Percentiles rank a stretch among this genome's conserved stretches.
phyloP scores from a whole-genome alignment of 495 filamentous ascomycete genomes.

The Glutinoglossum americanum region DNA sequence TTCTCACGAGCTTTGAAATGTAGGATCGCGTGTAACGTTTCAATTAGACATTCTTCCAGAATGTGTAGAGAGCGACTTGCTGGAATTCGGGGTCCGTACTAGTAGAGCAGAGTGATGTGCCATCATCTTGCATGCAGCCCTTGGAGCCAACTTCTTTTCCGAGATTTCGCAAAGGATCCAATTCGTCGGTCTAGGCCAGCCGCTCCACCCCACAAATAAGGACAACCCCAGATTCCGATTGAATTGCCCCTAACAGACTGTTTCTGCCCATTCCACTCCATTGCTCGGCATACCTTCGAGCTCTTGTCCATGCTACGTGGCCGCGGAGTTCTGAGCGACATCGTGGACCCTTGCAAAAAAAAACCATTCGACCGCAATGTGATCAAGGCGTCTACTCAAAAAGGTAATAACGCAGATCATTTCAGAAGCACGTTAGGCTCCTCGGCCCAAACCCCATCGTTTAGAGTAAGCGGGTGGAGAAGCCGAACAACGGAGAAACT shows the following conservation, averaged over 20 bases:
- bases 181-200: background rate
- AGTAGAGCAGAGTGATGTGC: background rate
- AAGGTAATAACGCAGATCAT: background rate
- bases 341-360: background rate
- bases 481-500: constrained; percentile 1
- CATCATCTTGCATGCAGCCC: background rate
- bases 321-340: background rate
- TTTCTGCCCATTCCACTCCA: background rate
- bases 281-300: background rate
- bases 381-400: background rate
- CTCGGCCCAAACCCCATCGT: background rate
- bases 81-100: background rate
- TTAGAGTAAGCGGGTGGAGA: background rate
- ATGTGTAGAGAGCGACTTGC: background rate
- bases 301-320: background rate
- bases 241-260: background rate
- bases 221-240: background rate
- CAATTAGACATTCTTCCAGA: background rate
- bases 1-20: background rate
- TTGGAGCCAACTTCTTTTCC: background rate
- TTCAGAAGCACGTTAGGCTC: background rate
- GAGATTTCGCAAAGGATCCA: background rate
- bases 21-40: background rate
- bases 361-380: background rate
- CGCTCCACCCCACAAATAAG: background rate